Percentiles rank a stretch among this genome's conserved stretches.
phyloP scores from a whole-genome alignment of 2,329 filamentous ascomycete species.

The Aspergillus carbonarius region DNA sequence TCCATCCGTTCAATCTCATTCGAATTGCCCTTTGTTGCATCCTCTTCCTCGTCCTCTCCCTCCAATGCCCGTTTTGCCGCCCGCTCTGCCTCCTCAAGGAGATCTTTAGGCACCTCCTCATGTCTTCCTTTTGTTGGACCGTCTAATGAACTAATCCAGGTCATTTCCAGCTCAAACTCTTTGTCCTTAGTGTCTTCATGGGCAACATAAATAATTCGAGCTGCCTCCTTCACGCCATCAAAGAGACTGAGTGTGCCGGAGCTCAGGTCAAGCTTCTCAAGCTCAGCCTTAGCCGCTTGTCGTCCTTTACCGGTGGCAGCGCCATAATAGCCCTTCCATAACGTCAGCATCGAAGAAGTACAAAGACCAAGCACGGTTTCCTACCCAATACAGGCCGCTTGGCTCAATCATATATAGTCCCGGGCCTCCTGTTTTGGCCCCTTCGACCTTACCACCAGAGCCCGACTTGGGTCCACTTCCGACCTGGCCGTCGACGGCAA shows the following conservation, averaged over 20 bases:
- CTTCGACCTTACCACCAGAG: slow-evolving; percentile 76
- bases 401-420: slow-evolving; percentile 99
- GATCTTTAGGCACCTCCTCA: slow-evolving; percentile 85
- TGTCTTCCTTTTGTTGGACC: slow-evolving; percentile 92
- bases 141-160: slow-evolving; percentile 83
- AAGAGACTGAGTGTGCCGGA: slow-evolving; percentile 73
- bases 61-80: slow-evolving; percentile 88
- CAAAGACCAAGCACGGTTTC: background rate
- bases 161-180: slow-evolving; percentile 99
- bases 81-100: slow-evolving; percentile 88
- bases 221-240: slow-evolving; percentile 93
- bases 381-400: slow-evolving; percentile 88
- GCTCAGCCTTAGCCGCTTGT: slow-evolving; percentile 94
- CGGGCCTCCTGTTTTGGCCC: slow-evolving; percentile 79
- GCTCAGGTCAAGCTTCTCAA: slow-evolving; percentile 92
- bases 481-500: slow-evolving; percentile 86
- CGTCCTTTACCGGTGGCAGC: slow-evolving; percentile 95
- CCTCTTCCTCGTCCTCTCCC: slow-evolving; percentile 78
- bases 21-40: slow-evolving; percentile 59
- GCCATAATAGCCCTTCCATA: slow-evolving; percentile 79
- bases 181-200: slow-evolving; percentile 99
- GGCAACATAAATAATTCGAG: slow-evolving; percentile 93
- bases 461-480: slow-evolving; percentile 76
- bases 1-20: slow-evolving; percentile 79
- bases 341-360: slow-evolving; percentile 22